A percentile compares a stretch with the other conserved stretches of the same genome.
phyloP scores from a whole-genome alignment of 2,329 filamentous ascomycete species.

The Zasmidium citrigriseum region DNA sequence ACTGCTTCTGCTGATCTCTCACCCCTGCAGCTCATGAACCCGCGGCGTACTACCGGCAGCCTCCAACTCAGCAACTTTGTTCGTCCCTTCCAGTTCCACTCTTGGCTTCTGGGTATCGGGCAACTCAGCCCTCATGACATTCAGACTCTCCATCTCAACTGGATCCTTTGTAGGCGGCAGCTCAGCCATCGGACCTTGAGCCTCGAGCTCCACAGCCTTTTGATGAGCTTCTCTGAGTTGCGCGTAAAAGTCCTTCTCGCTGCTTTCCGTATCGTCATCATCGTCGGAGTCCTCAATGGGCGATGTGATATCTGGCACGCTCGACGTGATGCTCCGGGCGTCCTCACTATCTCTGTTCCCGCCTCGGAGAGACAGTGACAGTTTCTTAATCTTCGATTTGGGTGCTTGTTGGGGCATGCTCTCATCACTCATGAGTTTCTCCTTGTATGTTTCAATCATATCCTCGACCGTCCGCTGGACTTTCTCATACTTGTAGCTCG shows the following conservation, averaged over 20 bases:
- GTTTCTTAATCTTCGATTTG: background rate
- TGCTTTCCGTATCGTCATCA: background rate
- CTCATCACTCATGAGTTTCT: conserved; percentile 23
- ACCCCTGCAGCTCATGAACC: background rate
- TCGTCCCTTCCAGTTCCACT: background rate
- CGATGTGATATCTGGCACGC: background rate
- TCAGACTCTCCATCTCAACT: background rate
- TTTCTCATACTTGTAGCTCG: conserved; percentile 20
- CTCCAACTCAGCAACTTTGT: conserved; percentile 1
- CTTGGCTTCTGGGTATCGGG: background rate
- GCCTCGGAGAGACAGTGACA: background rate
- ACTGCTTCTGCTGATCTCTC: too few species aligned
- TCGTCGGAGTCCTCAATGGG: background rate
- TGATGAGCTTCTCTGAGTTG: background rate
- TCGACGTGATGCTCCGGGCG: background rate
- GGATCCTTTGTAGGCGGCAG: background rate
- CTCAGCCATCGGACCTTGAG: background rate
- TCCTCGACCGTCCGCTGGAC: conserved; percentile 20
- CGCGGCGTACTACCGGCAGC: background rate
- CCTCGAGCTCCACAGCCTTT: conserved; percentile 2
- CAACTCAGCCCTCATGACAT: background rate
- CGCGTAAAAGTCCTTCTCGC: background rate
- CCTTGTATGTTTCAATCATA: conserved; percentile 23
- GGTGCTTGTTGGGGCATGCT: conserved; percentile 10
- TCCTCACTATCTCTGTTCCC: background rate